These are phyloP conservation scores for Suillus placidus DNA, from an alignment of 768 basidiomycete genomes.

Conservation along the genomic window DNA sequence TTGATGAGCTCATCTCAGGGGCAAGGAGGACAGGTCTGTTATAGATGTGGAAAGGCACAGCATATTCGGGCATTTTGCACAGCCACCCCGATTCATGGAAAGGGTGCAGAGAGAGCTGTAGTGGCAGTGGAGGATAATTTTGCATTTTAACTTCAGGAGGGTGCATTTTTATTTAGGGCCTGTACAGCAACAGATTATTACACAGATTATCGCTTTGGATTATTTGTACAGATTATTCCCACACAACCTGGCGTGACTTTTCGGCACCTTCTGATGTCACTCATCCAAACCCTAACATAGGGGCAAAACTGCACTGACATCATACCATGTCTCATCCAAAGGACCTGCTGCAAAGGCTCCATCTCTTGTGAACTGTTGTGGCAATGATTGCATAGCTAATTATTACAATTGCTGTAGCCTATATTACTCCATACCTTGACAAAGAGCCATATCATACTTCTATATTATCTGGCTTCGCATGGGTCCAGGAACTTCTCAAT, in stretches of 20 bases:
- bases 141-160: too few species aligned
- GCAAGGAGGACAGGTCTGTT: too few species aligned
- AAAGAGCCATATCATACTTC: constrained; percentile 21
- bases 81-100: too few species aligned
- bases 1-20: too few species aligned
- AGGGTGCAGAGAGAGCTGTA: too few species aligned
- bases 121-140: too few species aligned
- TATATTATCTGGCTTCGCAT: constrained; percentile 22
- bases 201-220: too few species aligned
- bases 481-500: constrained; percentile 25
- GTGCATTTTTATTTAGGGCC: too few species aligned
- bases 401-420: not conserved
- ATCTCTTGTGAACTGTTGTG: not conserved
- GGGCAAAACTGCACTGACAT: not conserved
- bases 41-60: too few species aligned
- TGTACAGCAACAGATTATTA: too few species aligned
- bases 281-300: not conserved
- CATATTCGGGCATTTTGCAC: too few species aligned
- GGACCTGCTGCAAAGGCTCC: not conserved
- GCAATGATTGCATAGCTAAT: not conserved
- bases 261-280: not conserved
- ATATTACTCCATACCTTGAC: not conserved
- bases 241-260: not conserved
- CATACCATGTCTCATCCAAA: not conserved
- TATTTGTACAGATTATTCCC: not conserved